Percentiles rank a stretch among this genome's conserved stretches.
Evolutionary conservation across 768 basidiomycete species (phyloP).

Genomic region (Suillus sp.): DNA sequence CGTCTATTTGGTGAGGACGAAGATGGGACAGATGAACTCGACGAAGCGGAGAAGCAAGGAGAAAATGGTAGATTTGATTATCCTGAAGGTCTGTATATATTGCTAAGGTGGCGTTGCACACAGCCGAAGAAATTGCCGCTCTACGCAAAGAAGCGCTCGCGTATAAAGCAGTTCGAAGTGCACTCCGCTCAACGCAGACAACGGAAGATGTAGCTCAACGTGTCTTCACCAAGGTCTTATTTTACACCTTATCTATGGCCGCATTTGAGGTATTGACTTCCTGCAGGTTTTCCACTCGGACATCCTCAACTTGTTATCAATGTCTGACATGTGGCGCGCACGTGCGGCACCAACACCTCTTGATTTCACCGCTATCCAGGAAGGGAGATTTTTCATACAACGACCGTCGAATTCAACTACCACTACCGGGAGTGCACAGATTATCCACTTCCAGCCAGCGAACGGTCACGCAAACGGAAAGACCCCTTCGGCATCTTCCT

Average conservation of each 20-base stretch:
- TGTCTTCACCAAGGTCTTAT: constrained; percentile 81
- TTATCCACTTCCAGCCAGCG: constrained; percentile 8
- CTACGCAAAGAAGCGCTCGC: constrained; percentile 88
- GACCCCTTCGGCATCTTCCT: constrained; percentile 11
- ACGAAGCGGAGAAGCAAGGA: constrained; percentile 89
- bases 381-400: constrained; percentile 57
- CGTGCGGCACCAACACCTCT: constrained; percentile 86
- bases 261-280: constrained; percentile 1
- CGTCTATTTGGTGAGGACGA: constrained; percentile 96
- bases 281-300: constrained; percentile 84
- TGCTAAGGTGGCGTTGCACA: neutral
- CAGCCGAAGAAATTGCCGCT: constrained; percentile 89
- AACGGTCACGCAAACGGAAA: constrained; percentile 32
- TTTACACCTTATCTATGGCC: neutral
- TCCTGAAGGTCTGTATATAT: constrained; percentile 2
- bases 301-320: constrained; percentile 83
- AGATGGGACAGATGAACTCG: constrained; percentile 77
- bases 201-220: constrained; percentile 58
- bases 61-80: constrained; percentile 72
- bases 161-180: constrained; percentile 77
- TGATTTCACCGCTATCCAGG: constrained; percentile 74
- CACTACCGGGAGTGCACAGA: constrained; percentile 17
- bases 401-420: constrained; percentile 25
- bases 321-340: constrained; percentile 97
- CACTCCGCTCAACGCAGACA: constrained; percentile 50